Conservation (phyloP, 78 protist species). For the Dictyostelium firmibasis region DNA sequence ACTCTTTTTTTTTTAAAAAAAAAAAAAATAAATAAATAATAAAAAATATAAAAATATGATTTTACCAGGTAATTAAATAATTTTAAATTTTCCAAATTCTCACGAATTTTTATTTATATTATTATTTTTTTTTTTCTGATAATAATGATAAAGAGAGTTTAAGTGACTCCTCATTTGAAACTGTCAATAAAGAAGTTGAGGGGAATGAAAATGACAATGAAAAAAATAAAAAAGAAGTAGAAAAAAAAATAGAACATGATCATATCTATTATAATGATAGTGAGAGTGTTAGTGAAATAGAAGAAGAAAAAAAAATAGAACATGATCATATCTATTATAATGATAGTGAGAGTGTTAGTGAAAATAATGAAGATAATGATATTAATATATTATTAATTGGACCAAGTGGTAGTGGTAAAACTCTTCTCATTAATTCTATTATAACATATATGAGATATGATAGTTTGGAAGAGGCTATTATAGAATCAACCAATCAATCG, state of each 20-base stretch:
- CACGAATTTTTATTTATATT: too few relatives aligned
- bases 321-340: not conserved
- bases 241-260: too few relatives aligned
- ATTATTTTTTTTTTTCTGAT: too few relatives aligned
- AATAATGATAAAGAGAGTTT: not conserved
- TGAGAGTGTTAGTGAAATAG: not conserved
- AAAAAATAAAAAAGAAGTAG: not conserved
- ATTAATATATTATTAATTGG: slow-evolving; percentile 3
- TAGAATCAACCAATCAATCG: not conserved
- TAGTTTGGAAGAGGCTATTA: not conserved
- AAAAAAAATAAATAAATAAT: too few relatives aligned
- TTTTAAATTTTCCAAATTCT: too few relatives aligned
- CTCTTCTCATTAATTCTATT: not conserved
- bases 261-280: not conserved
- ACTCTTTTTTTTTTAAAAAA: too few relatives aligned
- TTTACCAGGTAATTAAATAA: too few relatives aligned
- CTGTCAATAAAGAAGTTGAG: not conserved
- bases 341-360: not conserved
- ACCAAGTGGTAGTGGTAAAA: not conserved
- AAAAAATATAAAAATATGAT: too few relatives aligned
- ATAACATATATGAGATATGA: not conserved
- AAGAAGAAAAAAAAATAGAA: not conserved
- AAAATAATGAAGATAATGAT: not conserved
- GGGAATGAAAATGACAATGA: not conserved
- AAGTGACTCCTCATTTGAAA: not conserved